A percentile compares a stretch with the other conserved stretches of the same genome.
These are phyloP conservation scores for Sinapis alba DNA, from an alignment of 441 rosid genomes.

Conservation along the genomic window DNA sequence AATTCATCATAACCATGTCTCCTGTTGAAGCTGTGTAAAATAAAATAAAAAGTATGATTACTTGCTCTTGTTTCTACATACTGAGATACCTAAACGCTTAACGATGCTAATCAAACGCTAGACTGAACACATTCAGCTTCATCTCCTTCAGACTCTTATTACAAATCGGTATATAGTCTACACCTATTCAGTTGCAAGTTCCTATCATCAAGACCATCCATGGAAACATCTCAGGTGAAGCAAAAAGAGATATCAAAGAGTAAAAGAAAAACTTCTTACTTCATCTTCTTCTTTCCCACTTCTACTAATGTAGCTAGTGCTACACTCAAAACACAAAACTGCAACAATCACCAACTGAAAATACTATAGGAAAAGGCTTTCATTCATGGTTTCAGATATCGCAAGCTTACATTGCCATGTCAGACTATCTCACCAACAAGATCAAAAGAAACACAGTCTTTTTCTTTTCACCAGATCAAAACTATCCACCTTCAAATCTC, in stretches of 20 bases:
- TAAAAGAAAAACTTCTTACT: background rate
- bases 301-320: background rate
- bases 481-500: background rate
- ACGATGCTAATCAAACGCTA: slow-evolving; percentile 9
- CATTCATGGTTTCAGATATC: slow-evolving; percentile 16
- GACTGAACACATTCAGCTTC: slow-evolving; percentile 6
- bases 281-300: background rate
- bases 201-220: background rate
- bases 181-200: background rate
- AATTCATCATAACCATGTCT: background rate
- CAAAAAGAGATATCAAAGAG: slow-evolving; percentile 12
- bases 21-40: background rate
- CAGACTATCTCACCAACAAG: slow-evolving; percentile 18
- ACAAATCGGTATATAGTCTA: slow-evolving; percentile 3
- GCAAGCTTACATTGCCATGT: slow-evolving; percentile 31
- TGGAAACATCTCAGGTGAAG: background rate
- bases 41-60: too few species aligned
- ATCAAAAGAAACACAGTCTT: background rate
- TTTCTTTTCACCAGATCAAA: slow-evolving; percentile 17
- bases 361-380: background rate
- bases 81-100: background rate
- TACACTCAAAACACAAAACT: slow-evolving; percentile 19
- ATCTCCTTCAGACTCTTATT: background rate
- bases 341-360: background rate
- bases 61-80: background rate